Evolutionary conservation across 2,329 filamentous ascomycete genomes (phyloP).

Genomic region (Phaeosphaeriaceae sp.): DNA sequence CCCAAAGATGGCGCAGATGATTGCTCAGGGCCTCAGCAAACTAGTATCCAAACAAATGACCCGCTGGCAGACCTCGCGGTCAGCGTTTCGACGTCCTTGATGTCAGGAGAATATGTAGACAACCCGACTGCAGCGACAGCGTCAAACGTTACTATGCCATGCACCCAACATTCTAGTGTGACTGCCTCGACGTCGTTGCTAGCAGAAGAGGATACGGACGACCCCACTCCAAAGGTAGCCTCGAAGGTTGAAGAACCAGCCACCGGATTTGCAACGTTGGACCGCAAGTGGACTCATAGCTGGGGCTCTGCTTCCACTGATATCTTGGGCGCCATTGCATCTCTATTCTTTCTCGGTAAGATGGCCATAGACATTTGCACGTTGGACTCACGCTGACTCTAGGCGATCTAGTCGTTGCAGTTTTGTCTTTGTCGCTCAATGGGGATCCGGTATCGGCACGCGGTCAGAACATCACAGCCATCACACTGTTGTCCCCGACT

Average conservation of each 20-base stretch:
- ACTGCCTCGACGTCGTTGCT: too few relatives aligned
- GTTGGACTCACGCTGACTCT: neutral
- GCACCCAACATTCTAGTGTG: too few relatives aligned
- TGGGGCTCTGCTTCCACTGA: neutral
- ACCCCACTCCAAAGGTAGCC: too few relatives aligned
- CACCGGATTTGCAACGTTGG: neutral
- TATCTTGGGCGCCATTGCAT: neutral
- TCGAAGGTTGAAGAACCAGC: too few relatives aligned
- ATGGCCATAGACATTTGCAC: neutral
- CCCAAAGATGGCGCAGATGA: neutral
- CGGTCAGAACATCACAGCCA: constrained; percentile 13
- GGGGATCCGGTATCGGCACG: neutral
- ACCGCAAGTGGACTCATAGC: neutral
- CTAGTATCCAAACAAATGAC: neutral
- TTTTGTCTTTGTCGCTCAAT: neutral
- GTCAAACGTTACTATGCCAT: too few relatives aligned
- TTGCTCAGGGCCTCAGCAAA: neutral
- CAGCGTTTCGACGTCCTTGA: neutral
- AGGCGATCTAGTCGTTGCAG: neutral
- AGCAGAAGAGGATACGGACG: too few relatives aligned
- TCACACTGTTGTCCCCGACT: constrained; percentile 14
- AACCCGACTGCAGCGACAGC: neutral
- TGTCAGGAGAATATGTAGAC: neutral
- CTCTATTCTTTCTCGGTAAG: neutral
- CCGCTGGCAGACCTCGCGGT: neutral